Conservation (phyloP, 805 yeast species). For the Nakazawaea molendinolei region DNA sequence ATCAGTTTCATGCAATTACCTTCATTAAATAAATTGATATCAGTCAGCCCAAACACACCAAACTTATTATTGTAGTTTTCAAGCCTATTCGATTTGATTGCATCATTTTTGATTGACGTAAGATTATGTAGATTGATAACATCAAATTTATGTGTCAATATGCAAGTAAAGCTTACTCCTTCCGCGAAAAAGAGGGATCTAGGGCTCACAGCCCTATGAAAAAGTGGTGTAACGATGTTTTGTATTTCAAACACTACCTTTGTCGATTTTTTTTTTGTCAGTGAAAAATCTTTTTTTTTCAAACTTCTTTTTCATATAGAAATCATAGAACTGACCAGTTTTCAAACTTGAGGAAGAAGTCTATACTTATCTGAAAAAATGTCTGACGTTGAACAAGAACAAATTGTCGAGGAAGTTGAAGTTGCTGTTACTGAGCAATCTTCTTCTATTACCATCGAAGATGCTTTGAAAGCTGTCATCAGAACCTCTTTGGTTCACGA, state of each 20-base stretch:
- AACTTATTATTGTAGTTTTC: no score
- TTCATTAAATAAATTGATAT: no score
- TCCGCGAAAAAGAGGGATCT: neutral
- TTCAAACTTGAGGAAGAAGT: constrained; percentile 33
- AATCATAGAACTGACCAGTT: constrained; percentile 29
- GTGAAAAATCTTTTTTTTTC: neutral
- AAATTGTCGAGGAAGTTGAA: constrained; percentile 70
- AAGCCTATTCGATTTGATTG: no score
- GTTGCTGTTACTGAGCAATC: constrained; percentile 76
- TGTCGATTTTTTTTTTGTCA: no score
- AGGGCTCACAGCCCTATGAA: neutral
- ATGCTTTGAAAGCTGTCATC: constrained; percentile 95
- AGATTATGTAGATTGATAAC: no score
- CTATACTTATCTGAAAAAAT: constrained; percentile 24
- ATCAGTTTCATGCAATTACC: no score
- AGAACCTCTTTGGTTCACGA: constrained; percentile 97
- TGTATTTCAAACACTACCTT: no score
- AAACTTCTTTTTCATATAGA: neutral
- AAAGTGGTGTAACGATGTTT: neutral
- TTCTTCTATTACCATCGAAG: constrained; percentile 93
- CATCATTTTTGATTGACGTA: no score
- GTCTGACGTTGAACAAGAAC: constrained; percentile 95
- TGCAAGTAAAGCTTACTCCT: neutral
- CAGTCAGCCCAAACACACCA: no score
- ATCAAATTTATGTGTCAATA: no score